These are phyloP conservation scores for Wallacemonas rigidus DNA, from an alignment of 208 protist genomes.

Conservation along the genomic window DNA sequence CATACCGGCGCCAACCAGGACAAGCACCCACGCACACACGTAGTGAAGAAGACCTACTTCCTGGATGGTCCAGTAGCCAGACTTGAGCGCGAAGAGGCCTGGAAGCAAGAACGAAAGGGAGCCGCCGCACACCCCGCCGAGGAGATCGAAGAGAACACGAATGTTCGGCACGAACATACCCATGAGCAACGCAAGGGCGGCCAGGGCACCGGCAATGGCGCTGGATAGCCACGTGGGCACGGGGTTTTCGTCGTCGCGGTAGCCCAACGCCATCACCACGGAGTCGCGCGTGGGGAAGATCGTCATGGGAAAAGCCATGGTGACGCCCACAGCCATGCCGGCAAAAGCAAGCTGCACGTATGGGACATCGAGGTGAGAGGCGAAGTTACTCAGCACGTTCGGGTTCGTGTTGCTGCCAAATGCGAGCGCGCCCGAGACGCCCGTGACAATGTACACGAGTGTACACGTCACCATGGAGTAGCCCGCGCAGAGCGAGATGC, in stretches of 20 bases:
- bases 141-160: conserved; percentile 70
- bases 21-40: conserved; percentile 38
- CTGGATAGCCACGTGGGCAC: conserved; percentile 38
- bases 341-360: conserved; percentile 67
- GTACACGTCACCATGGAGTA: conserved; percentile 65
- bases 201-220: conserved; percentile 47
- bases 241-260: conserved; percentile 41
- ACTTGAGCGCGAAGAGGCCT: conserved; percentile 66
- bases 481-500: conserved; percentile 57
- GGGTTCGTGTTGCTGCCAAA: conserved; percentile 59
- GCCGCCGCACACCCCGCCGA: conserved; percentile 75
- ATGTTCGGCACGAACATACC: conserved; percentile 77
- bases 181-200: conserved; percentile 62
- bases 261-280: conserved; percentile 62
- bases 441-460: conserved; percentile 66
- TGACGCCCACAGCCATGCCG: conserved; percentile 70
- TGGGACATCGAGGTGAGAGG: conserved; percentile 36
- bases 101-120: conserved; percentile 78
- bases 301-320: conserved; percentile 84
- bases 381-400: conserved; percentile 83
- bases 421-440: conserved; percentile 63
- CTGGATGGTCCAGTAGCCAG: conserved; percentile 41
- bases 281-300: conserved; percentile 83
- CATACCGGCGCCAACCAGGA: conserved; percentile 48
- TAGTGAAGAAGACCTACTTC: conserved; percentile 43